Base-by-base conservation (phyloP, 2,329 filamentous ascomycete species). In the Talaromyces pinophilus region DNA sequence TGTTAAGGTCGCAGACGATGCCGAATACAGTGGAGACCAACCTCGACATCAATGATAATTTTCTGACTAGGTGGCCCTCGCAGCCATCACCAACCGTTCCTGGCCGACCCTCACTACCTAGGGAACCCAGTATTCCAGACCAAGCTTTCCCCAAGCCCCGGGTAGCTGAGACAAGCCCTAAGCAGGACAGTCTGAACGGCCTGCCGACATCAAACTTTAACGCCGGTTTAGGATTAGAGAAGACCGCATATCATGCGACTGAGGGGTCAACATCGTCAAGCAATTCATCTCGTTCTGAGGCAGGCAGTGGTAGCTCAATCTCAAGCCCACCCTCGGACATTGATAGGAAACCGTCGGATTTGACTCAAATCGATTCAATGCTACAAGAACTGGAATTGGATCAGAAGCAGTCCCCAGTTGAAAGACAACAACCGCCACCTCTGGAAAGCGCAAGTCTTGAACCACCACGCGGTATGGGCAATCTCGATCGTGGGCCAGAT, bases 201-300 rank as follows among this genome's bases (percentile, higher is more conserved):
- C 19, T 33, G 13, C 50, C 50, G 19, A 35, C 79, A 13, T 79
- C 79, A 4, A 79, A 76, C 54, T 80, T 80, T 55, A 77, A 77
- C 5, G 76, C 76, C 11, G 76, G 75, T 2, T 68, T 80, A 11
- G 79, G 78, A 30, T 69, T 80, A 0, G 83, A 85, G 40, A 67
- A 64, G 35, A 90, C 90, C 70, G 85, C 87, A 0, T 89, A 90
- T 71, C 88, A 91, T 71, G 83, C 85, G 3, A 80, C 86, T 0
- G 87, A 87, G 1, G 84, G 86, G 67, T 92, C 89, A 1, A 84
- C 85, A 30, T 88, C 88, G 0, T 92, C 90, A 0, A 87, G 85
- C 19, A 83, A 84, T 54, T 91, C 89, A 1, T 84, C 82, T 0
- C 85, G 83, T 46, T 90, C 87, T 64, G 83, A 84, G n/a, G 79